Evolutionary conservation across 164 flowering plant genomes (phyloP), one percentile per base, ranked within the genome.

Genomic region (Aristolochia contorta): DNA sequence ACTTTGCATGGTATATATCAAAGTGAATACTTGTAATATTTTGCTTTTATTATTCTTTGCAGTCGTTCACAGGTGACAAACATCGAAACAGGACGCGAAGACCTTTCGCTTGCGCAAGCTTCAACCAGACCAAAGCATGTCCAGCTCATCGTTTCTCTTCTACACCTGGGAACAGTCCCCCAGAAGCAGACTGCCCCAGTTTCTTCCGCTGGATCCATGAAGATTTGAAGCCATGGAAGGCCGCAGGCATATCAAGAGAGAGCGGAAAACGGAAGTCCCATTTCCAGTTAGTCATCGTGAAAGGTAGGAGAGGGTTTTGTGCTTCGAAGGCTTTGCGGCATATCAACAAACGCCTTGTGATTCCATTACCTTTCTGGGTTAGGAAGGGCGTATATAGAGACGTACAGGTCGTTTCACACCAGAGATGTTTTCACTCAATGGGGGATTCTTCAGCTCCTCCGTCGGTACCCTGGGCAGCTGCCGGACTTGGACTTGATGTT

Each of bases 201-300:
- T 75, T 78, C 59, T 81, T 77, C 68, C 72, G 79, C 15, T 81
- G 82, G 85, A 81, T 81, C 61, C 77, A 79, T 33, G 75, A 77
- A 62, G 85, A 81, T 61, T 67, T 81, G 12, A 25, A 58, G 57
- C 78, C 74, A 0, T 81, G 85, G 85, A 72, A 32, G 50, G 27
- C 22, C 0, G 56, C 68, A 0, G 82, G 82, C 12, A 81, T 81
- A 63, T 59, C 82, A 0, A 66, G 57, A 58, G 79, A 81, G 43
- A 19, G 75, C 10, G 79, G 71, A 0, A 59, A 21, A 16, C 46
- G 41, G 0, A 18, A 47, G 0, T 76, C 82, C 0, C 37, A 68
- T 43, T 73, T 79, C 20, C 71, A 78, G 54, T 45, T 81, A 16
- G 72, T 72, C 41, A 65, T 78, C 0, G 50, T 69, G 12, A 49